These are phyloP conservation scores for Aureobasidium leucospermi DNA, from an alignment of 2,329 filamentous ascomycete genomes.

Conservation along the genomic window DNA sequence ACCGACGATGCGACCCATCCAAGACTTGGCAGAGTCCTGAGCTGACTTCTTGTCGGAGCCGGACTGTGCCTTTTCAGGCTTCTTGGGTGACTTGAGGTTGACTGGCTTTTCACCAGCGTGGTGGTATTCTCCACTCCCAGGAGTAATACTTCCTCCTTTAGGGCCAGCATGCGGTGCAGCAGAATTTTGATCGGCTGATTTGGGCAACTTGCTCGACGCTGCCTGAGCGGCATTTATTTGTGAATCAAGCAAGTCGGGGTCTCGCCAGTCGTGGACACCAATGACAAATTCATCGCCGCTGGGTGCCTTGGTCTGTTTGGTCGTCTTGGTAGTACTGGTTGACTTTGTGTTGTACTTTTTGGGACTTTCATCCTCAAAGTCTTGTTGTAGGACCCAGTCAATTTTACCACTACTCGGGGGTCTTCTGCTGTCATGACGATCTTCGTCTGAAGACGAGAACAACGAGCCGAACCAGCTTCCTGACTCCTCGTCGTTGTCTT, in stretches of 20 bases:
- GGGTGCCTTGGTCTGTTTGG: slow-evolving; percentile 23
- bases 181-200: slow-evolving; percentile 25
- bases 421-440: slow-evolving; percentile 45
- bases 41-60: background rate
- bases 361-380: slow-evolving; percentile 49
- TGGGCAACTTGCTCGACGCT: slow-evolving; percentile 22
- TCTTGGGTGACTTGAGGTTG: slow-evolving; percentile 16
- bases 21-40: background rate
- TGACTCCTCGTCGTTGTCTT: slow-evolving; percentile 6
- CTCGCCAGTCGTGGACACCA: slow-evolving; percentile 80
- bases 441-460: slow-evolving; percentile 19
- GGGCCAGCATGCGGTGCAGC: slow-evolving; percentile 33
- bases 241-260: slow-evolving; percentile 57
- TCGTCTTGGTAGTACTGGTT: slow-evolving; percentile 17
- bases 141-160: slow-evolving; percentile 61
- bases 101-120: slow-evolving; percentile 12
- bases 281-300: slow-evolving; percentile 62
- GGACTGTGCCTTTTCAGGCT: slow-evolving; percentile 14
- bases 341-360: slow-evolving; percentile 16
- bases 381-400: slow-evolving; percentile 64
- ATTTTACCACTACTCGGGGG: slow-evolving; percentile 66
- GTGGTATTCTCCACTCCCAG: slow-evolving; percentile 65
- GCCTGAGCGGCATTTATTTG: slow-evolving; percentile 19
- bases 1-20: background rate
- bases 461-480: slow-evolving; percentile 41